Evolutionary conservation across 2,329 filamentous ascomycete genomes (phyloP).

Genomic region (Fusarium torreyae): DNA sequence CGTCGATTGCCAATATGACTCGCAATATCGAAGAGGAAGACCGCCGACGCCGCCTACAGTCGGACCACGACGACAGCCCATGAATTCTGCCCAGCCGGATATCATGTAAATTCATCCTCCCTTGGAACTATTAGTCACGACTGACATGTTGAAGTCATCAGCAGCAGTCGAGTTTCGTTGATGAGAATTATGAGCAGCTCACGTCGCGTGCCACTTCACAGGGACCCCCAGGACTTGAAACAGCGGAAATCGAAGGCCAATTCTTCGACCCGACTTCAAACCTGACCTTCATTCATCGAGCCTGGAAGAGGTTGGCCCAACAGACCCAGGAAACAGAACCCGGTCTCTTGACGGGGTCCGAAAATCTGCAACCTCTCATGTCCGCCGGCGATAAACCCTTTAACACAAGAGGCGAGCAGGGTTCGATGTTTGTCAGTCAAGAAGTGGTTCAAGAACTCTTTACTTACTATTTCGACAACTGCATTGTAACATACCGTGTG

Average conservation of each 20-base stretch:
- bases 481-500: slow-evolving; percentile 72
- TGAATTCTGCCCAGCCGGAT: slow-evolving; percentile 33
- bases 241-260: slow-evolving; percentile 67
- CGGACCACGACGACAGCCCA: slow-evolving; percentile 3
- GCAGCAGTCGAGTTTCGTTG: not conserved
- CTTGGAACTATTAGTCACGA: too few relatives aligned
- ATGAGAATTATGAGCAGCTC: not conserved
- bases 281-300: slow-evolving; percentile 67
- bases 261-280: slow-evolving; percentile 68
- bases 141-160: too few relatives aligned
- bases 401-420: slow-evolving; percentile 49
- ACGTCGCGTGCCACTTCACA: slow-evolving; percentile 26
- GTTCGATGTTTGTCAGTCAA: slow-evolving; percentile 57
- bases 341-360: slow-evolving; percentile 39
- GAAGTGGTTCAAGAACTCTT: slow-evolving; percentile 57
- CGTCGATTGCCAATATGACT: slow-evolving; percentile 55
- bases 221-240: slow-evolving; percentile 61
- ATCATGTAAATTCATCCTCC: not conserved
- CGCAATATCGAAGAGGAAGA: slow-evolving; percentile 55
- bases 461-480: slow-evolving; percentile 71
- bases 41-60: slow-evolving; percentile 55
- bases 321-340: slow-evolving; percentile 53
- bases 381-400: slow-evolving; percentile 65
- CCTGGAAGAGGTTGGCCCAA: slow-evolving; percentile 65
- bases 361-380: slow-evolving; percentile 60